Percentiles rank a stretch among this genome's conserved stretches.
Conservation (phyloP, 192 early-diverging fungal genomes). For the Gonapodya sp. region DNA sequence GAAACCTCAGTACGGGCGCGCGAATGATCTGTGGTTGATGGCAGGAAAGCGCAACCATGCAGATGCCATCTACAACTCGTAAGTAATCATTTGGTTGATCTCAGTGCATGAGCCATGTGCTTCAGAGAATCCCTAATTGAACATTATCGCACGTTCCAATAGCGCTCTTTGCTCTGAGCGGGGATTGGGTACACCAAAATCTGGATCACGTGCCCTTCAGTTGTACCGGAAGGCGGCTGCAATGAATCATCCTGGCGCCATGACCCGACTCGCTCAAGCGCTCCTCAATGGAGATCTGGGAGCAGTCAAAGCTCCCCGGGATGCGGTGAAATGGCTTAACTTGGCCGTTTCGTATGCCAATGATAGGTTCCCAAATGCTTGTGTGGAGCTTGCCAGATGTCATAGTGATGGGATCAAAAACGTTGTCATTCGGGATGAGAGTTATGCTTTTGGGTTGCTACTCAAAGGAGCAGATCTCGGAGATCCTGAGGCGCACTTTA, state of each 20-base stretch:
- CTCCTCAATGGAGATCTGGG: constrained; percentile 11
- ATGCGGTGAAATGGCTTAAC: constrained; percentile 11
- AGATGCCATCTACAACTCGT: constrained; percentile 4
- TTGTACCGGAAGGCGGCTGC: constrained; percentile 12
- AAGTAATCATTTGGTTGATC: background rate
- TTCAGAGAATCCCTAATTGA: too few species aligned
- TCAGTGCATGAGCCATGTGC: too few species aligned
- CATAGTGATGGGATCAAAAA: background rate
- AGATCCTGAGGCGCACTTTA: background rate
- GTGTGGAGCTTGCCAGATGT: background rate
- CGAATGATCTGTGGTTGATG: constrained; percentile 1
- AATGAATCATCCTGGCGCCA: constrained; percentile 16
- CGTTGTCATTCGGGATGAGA: constrained; percentile 4
- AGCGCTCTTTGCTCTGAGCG: constrained; percentile 7
- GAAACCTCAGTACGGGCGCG: constrained; percentile 1
- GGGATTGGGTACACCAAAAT: background rate
- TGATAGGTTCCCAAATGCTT: constrained; percentile 7
- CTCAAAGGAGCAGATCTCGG: background rate
- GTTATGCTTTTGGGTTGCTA: background rate
- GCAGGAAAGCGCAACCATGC: constrained; percentile 8
- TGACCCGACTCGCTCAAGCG: constrained; percentile 13
- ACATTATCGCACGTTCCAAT: background rate
- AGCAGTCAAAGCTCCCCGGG: background rate
- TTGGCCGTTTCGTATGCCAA: constrained; percentile 9
- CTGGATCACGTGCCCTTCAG: background rate